phyloP scores from a whole-genome alignment of 2,329 filamentous ascomycete species.

The Fusarium chuoi region DNA sequence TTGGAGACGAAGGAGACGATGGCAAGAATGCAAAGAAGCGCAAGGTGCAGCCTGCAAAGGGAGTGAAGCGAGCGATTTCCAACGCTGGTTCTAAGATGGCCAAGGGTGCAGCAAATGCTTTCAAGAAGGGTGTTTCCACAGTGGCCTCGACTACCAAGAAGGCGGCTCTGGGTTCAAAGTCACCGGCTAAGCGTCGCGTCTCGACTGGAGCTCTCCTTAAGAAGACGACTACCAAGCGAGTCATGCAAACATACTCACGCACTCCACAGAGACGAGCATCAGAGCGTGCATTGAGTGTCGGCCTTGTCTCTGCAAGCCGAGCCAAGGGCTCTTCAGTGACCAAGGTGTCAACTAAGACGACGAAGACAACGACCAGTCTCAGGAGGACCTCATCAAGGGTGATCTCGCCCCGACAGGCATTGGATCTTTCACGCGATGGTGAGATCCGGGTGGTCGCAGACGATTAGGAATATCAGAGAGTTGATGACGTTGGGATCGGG shows the following conservation, averaged over 20 bases:
- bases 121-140: constrained; percentile 52
- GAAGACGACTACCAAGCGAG: constrained; percentile 44
- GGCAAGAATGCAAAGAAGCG: constrained; percentile 62
- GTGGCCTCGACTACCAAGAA: constrained; percentile 46
- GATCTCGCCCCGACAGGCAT: constrained; percentile 32
- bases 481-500: constrained; percentile 13
- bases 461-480: constrained; percentile 9
- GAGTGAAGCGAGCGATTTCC: constrained; percentile 50
- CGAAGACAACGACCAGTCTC: constrained; percentile 23
- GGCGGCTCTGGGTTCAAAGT: constrained; percentile 38
- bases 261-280: constrained; percentile 40
- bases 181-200: constrained; percentile 41
- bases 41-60: constrained; percentile 49
- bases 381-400: constrained; percentile 17
- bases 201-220: constrained; percentile 43
- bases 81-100: constrained; percentile 50
- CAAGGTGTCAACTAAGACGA: constrained; percentile 29
- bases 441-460: constrained; percentile 40
- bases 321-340: constrained; percentile 17
- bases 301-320: constrained; percentile 27
- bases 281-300: constrained; percentile 35
- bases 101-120: constrained; percentile 50
- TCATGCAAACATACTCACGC: constrained; percentile 46
- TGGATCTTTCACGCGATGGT: constrained; percentile 32
- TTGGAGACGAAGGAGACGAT: constrained; percentile 54